Base-by-base conservation (phyloP, 768 basidiomycete species). In the Pleurotus tuoliensis region DNA sequence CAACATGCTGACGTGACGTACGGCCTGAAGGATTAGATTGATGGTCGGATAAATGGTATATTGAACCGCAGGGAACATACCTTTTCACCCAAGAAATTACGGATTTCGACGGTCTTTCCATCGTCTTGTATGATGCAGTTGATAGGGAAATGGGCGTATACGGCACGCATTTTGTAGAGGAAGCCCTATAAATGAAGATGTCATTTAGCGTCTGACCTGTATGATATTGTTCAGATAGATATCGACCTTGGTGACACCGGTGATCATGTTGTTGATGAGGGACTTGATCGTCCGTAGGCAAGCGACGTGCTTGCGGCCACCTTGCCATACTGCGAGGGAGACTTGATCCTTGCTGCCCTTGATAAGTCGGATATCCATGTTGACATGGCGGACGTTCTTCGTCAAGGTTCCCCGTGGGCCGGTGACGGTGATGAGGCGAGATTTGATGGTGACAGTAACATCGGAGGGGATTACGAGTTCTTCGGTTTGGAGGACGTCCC, bases 121-220 rank as follows among this genome's bases (percentile, higher is more conserved):
- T 72, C 71, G 6, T 90, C 84, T 71, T 90, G 87, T 66, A 96
- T 92, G 71, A 97, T 96, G 71, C 89, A 88, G 81, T 99, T 99
- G 82, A 99, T 97, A 59, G 97, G 97, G 82, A 99, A 99, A 81
- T 99, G 97, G 65, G 97, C 97, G 69, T 98, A 99, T 52, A 99
- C 97, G 24, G 94, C 83, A 65, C 95, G 92, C 96, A 99, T 98
- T 88, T 98, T 99, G 85, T 99, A 99, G 66, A 87, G 86, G 87
- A 98, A 99, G 60, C 97, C 97, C 95, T 95, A 63, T n/a, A 43
- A 53, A 46, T 12, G 22, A 9, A 13, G 11, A 45, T 13, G 13
- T 12, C 11, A n/a, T n/a, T 34, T 12, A 11, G 38, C 34, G 64
- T 37, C 62, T 20, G 15, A n/a, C 20, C 11, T 38, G 3, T 25